phyloP scores from a whole-genome alignment of 306 rosid species.

The Corylus avellana region DNA sequence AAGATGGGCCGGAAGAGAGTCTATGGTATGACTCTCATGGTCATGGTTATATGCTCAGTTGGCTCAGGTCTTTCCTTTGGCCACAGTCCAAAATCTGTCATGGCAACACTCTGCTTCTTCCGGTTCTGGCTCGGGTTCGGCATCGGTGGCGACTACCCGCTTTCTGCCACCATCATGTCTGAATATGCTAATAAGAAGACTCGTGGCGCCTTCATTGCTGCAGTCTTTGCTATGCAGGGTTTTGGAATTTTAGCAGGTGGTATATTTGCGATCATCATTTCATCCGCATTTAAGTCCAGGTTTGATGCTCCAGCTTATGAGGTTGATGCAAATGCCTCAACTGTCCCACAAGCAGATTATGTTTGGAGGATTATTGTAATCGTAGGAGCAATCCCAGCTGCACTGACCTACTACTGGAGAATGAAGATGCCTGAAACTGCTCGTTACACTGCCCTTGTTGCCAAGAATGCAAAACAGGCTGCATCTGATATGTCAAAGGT shows the following conservation, averaged over 20 bases:
- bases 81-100: slow-evolving; percentile 47
- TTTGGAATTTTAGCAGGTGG: slow-evolving; percentile 81
- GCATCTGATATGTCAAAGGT: slow-evolving; percentile 74
- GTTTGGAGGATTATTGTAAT: slow-evolving; percentile 67
- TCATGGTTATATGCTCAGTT: slow-evolving; percentile 65
- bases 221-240: slow-evolving; percentile 86
- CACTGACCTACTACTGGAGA: slow-evolving; percentile 63
- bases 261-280: slow-evolving; percentile 47
- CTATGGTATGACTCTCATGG: slow-evolving; percentile 70
- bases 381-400: slow-evolving; percentile 74
- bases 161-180: slow-evolving; percentile 81
- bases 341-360: slow-evolving; percentile 65
- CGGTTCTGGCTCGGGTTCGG: slow-evolving; percentile 87
- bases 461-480: slow-evolving; percentile 57
- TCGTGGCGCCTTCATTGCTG: slow-evolving; percentile 74
- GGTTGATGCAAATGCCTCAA: slow-evolving; percentile 42
- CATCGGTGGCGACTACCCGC: slow-evolving; percentile 84
- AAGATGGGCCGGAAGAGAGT: slow-evolving; percentile 68
- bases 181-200: slow-evolving; percentile 78
- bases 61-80: slow-evolving; percentile 78
- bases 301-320: slow-evolving; percentile 48
- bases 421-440: slow-evolving; percentile 86
- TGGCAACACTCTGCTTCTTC: slow-evolving; percentile 70
- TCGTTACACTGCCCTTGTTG: slow-evolving; percentile 71
- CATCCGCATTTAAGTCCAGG: slow-evolving; percentile 40